phyloP scores from a whole-genome alignment of 345 rosid species.

The Hibiscus trionum region DNA sequence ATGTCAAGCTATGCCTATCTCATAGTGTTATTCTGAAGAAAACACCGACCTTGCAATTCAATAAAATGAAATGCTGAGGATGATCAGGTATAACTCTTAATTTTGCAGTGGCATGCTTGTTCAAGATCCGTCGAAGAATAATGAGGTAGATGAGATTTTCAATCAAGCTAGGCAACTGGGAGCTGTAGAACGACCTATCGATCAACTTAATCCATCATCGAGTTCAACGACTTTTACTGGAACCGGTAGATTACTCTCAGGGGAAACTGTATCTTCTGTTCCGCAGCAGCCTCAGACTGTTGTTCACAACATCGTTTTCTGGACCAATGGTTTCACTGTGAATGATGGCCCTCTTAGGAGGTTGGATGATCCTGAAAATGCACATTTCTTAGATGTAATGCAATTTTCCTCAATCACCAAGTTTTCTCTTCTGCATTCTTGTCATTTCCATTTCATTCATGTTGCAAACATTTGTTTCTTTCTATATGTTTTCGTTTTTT shows the following conservation, averaged over 20 bases:
- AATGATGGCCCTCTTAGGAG: slow-evolving; percentile 86
- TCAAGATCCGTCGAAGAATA: slow-evolving; percentile 26
- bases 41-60: neutral
- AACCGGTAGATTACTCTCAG: slow-evolving; percentile 75
- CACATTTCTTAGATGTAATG: slow-evolving; percentile 73
- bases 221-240: slow-evolving; percentile 79
- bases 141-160: neutral
- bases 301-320: slow-evolving; percentile 69
- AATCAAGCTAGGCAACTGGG: slow-evolving; percentile 39
- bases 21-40: neutral
- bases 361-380: slow-evolving; percentile 89
- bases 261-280: slow-evolving; percentile 61
- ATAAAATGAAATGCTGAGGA: neutral
- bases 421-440: neutral
- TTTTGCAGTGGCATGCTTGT: slow-evolving; percentile 87
- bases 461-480: neutral
- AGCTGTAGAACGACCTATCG: slow-evolving; percentile 78
- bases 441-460: neutral
- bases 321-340: slow-evolving; percentile 88
- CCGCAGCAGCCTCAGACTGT: slow-evolving; percentile 75
- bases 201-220: slow-evolving; percentile 48
- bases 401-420: neutral
- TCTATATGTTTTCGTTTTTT: neutral
- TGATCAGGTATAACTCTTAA: neutral
- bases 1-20: neutral